Evolutionary conservation across 2,329 filamentous ascomycete species (phyloP), one percentile per base, ranked within the genome.

Genomic region (Ascochyta lentis): DNA sequence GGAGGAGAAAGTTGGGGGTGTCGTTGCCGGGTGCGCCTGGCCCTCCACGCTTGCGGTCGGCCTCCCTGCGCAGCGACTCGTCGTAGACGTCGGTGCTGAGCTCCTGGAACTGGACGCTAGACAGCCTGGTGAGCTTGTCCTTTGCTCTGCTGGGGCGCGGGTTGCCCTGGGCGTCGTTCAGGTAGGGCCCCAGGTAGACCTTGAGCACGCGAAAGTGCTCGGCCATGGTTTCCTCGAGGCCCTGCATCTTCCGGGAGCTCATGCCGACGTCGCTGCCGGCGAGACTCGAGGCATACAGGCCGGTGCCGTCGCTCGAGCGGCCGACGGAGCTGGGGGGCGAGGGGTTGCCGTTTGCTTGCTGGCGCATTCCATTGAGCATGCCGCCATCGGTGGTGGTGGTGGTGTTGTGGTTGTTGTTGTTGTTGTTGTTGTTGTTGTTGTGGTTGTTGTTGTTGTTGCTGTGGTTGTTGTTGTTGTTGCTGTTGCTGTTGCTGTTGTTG

Each of bases 71-170:
- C 65, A 96, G 83, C 63, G 98, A 82, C 78, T 99, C 95, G 77
- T 99, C 95, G 78, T 90, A 98, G 37, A 99, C 94, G 78, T 99
- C 95, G 54, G 94, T 98, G 77, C 93, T 97, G 60, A 99, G 84
- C 79, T 99, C 95, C 77, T 96, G 92, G 76, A 99, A 98, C 76
- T 99, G 95, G 26, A 96, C 91, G 1, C 89, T 83, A 0, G 93
- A 96, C 47, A 99, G 84, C 56, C 94, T 87, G 57, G 97, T 83
- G 54, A 98, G 83, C 82, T 99, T 99, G 77, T 98, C 95, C 70
- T 93, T 89, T 52, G 95, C 95, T 77, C 93, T 89, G 77, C 96
- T 96, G 26, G 91, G 88, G 47, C 88, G 89, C 45, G 86, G 84
- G 60, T 89, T 89, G 42, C 85, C 84, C 71, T 89, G 87, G 65